phyloP scores from a whole-genome alignment of 495 filamentous ascomycete species.

The Trichocladium uniseriatum region DNA sequence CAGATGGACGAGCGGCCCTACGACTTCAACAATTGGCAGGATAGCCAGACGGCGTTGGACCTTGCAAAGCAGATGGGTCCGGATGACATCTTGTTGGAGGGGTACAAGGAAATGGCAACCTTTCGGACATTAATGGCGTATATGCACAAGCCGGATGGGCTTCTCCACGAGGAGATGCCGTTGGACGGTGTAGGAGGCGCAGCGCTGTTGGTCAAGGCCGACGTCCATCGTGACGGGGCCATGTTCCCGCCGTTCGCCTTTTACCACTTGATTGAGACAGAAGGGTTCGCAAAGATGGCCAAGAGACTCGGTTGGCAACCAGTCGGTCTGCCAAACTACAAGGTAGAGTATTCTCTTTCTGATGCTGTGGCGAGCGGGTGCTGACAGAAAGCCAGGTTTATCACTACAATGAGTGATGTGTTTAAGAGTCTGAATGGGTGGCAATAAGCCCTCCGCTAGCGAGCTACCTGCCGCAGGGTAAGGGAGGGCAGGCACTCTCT shows the following conservation, averaged over 20 bases:
- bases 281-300: conserved; percentile 98
- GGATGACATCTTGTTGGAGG: conserved; percentile 90
- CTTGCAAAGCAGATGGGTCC: conserved; percentile 67
- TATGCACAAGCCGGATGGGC: conserved; percentile 50
- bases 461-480: too few species aligned
- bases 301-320: conserved; percentile 73
- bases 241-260: conserved; percentile 98
- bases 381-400: conserved; percentile 55
- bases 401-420: conserved; percentile 75
- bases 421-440: background rate
- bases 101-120: conserved; percentile 84
- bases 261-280: conserved; percentile 94
- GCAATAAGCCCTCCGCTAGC: background rate
- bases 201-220: conserved; percentile 88
- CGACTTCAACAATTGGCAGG: conserved; percentile 96
- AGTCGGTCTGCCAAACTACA: conserved; percentile 88
- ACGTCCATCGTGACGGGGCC: conserved; percentile 92
- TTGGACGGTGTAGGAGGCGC: conserved; percentile 94
- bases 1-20: conserved; percentile 70
- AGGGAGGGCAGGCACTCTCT: too few species aligned
- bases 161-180: conserved; percentile 52
- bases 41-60: conserved; percentile 64
- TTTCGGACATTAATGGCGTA: conserved; percentile 91
- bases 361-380: background rate
- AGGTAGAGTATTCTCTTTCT: conserved; percentile 48